Percentiles rank a stretch among this genome's conserved stretches.
Evolutionary conservation across 106 monocot genomes (phyloP).

Genomic region (Chionographis japonica): DNA sequence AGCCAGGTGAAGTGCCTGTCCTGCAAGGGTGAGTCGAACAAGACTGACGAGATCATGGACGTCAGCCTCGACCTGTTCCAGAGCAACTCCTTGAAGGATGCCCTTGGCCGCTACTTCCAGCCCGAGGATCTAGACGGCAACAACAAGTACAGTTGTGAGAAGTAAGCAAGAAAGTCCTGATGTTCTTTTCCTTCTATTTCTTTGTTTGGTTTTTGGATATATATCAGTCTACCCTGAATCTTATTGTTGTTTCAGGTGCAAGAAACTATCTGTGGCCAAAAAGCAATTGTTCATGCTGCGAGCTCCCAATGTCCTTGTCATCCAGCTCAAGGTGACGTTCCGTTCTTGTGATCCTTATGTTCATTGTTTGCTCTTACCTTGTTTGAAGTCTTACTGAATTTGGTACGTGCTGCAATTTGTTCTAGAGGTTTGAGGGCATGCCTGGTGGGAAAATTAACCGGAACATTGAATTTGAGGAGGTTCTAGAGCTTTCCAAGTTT

Average conservation of each 20-base stretch:
- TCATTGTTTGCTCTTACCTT: constrained; percentile 2
- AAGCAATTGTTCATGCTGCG: constrained; percentile 85
- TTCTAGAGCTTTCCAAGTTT: constrained; percentile 61
- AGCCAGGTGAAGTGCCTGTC: constrained; percentile 90
- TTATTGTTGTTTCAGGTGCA: constrained; percentile 47
- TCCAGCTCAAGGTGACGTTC: constrained; percentile 81
- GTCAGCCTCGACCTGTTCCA: constrained; percentile 81
- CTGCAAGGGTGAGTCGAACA: constrained; percentile 80
- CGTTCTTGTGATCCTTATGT: neutral
- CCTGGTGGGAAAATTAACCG: constrained; percentile 81
- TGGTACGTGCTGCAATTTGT: neutral
- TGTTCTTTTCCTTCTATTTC: no score
- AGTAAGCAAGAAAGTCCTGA: constrained; percentile 26
- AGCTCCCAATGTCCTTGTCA: constrained; percentile 93
- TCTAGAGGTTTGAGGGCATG: constrained; percentile 87
- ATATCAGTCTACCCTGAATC: no score
- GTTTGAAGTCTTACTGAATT: neutral
- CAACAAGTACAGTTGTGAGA: constrained; percentile 86
- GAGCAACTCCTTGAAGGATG: constrained; percentile 66
- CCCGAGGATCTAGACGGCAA: constrained; percentile 73
- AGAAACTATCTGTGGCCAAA: constrained; percentile 71
- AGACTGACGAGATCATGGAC: constrained; percentile 95
- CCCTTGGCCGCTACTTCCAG: constrained; percentile 74
- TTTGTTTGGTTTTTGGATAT: no score
- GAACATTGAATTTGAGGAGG: constrained; percentile 86